Percentiles rank a stretch among this genome's conserved stretches.
phyloP scores from a whole-genome alignment of 208 protist genomes.

The Acanthamoeba quina region DNA sequence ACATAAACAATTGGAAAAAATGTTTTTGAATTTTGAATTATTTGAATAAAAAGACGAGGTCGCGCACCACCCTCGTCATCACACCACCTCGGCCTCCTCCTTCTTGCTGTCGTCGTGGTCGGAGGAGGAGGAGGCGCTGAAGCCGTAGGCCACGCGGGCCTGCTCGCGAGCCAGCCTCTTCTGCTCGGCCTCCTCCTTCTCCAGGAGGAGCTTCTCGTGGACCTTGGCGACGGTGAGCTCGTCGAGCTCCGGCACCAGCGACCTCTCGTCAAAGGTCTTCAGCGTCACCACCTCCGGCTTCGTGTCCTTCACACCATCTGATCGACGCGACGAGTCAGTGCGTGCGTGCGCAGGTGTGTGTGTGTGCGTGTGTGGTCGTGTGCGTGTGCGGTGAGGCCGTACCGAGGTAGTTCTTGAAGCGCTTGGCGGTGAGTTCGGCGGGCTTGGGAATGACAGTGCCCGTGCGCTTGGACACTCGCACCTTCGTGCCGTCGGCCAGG shows the following conservation, averaged over 20 bases:
- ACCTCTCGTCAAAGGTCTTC: slow-evolving; percentile 53
- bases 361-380: too few relatives aligned
- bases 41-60: too few relatives aligned
- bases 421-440: neutral
- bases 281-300: neutral
- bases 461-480: slow-evolving; percentile 51
- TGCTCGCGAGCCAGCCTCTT: neutral
- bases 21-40: too few relatives aligned
- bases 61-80: too few relatives aligned
- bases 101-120: too few relatives aligned
- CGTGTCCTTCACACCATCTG: slow-evolving; percentile 32
- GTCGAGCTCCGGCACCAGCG: slow-evolving; percentile 11
- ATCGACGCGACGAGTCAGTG: neutral
- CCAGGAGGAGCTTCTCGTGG: neutral
- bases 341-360: neutral
- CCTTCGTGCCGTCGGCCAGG: slow-evolving; percentile 31
- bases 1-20: too few relatives aligned
- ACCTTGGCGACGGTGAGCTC: slow-evolving; percentile 40
- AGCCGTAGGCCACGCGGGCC: neutral
- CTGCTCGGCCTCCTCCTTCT: slow-evolving; percentile 9
- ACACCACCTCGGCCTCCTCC: too few relatives aligned
- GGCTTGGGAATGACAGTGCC: slow-evolving; percentile 67
- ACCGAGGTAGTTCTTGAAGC: slow-evolving; percentile 48
- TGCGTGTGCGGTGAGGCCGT: neutral
- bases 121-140: neutral